These are phyloP conservation scores for Amauroascus verrucosus DNA, from an alignment of 2,329 filamentous ascomycete species.

Conservation along the genomic window DNA sequence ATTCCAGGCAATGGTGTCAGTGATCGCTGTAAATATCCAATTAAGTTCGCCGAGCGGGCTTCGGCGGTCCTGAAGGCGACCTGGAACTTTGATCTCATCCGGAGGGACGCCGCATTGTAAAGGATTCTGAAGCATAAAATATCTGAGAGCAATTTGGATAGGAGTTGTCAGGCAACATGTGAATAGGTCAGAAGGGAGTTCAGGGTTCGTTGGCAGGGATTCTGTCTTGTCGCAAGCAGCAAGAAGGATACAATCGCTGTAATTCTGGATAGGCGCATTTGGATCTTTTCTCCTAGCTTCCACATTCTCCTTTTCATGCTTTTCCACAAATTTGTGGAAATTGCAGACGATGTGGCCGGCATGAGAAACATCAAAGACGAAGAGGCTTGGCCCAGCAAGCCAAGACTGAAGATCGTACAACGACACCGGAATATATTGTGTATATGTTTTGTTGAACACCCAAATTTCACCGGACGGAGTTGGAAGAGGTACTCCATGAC, in stretches of 20 bases:
- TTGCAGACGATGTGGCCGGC: slow-evolving; percentile 92
- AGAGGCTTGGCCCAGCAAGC: slow-evolving; percentile 90
- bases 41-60: slow-evolving; percentile 94
- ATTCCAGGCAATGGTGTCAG: slow-evolving; percentile 97
- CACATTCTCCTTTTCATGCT: slow-evolving; percentile 81
- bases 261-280: slow-evolving; percentile 51
- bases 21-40: slow-evolving; percentile 99
- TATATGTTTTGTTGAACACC: slow-evolving; percentile 99
- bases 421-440: slow-evolving; percentile 95
- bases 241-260: slow-evolving; percentile 81
- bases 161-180: slow-evolving; percentile 92
- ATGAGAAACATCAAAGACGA: slow-evolving; percentile 96
- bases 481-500: slow-evolving; percentile 90
- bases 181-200: slow-evolving; percentile 87
- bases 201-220: slow-evolving; percentile 86
- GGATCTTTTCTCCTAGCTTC: slow-evolving; percentile 68
- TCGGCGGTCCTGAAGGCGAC: slow-evolving; percentile 79
- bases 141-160: slow-evolving; percentile 93
- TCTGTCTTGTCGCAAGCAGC: slow-evolving; percentile 86
- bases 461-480: slow-evolving; percentile 95
- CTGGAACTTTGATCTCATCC: slow-evolving; percentile 79
- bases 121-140: slow-evolving; percentile 90
- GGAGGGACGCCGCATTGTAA: slow-evolving; percentile 57
- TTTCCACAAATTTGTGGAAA: slow-evolving; percentile 88
- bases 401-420: slow-evolving; percentile 91